These are phyloP conservation scores for Aspergillus saccharolyticus DNA, from an alignment of 495 filamentous ascomycete species.

Conservation along the genomic window DNA sequence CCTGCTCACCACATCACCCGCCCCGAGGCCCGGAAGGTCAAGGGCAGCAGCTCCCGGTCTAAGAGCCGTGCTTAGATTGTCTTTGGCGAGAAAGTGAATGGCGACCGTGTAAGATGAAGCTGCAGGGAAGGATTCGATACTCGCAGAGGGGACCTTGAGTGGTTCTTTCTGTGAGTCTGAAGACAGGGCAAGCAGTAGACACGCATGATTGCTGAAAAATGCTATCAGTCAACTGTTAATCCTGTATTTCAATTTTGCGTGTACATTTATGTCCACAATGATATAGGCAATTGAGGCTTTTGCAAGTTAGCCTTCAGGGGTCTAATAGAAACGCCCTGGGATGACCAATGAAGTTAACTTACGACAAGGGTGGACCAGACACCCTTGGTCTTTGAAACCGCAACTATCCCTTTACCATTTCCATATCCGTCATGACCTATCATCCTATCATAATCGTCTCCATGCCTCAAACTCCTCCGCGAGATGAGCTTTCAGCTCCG, in stretches of 20 bases:
- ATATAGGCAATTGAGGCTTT: constrained; percentile 15
- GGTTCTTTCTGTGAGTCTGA: constrained; percentile 3
- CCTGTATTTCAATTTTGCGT: constrained; percentile 20
- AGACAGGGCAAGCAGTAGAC: constrained; percentile 10
- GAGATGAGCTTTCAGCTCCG: constrained; percentile 73
- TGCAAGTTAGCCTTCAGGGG: not conserved
- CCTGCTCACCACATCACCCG: constrained; percentile 86
- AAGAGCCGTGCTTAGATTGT: constrained; percentile 46
- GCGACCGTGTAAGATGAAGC: constrained; percentile 7
- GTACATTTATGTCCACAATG: constrained; percentile 30
- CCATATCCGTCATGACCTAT: not conserved
- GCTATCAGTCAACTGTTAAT: constrained; percentile 15
- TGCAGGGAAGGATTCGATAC: constrained; percentile 5
- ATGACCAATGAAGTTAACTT: constrained; percentile 1
- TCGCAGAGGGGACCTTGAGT: constrained; percentile 2
- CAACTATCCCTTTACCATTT: not conserved
- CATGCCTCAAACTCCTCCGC: constrained; percentile 75
- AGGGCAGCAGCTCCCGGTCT: constrained; percentile 59
- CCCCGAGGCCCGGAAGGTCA: constrained; percentile 73
- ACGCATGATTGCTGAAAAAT: constrained; percentile 29
- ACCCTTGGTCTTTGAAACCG: not conserved
- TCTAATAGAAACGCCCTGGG: not conserved
- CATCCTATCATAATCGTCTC: constrained; percentile 55
- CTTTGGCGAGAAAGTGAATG: not conserved
- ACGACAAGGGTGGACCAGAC: not conserved